Evolutionary conservation across 345 rosid genomes (phyloP), one percentile per base, ranked within the genome.

Genomic region (Barbarea vulgaris): DNA sequence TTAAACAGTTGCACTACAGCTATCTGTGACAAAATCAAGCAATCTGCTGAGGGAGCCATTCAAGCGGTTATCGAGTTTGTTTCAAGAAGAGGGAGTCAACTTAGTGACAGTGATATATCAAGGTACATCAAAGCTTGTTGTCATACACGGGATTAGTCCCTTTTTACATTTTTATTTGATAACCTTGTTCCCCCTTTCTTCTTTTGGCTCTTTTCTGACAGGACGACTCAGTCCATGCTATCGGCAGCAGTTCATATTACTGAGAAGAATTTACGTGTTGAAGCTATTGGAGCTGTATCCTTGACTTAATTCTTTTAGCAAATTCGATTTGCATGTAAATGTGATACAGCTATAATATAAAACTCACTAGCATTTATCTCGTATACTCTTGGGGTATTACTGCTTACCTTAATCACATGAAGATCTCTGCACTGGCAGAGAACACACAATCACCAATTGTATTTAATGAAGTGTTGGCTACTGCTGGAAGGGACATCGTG

Each of bases 241-340:
- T 87, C 92, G 50, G 98, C 98, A 57, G 90, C 85, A 30, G 85
- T 72, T 81, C 95, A 90, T 85, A 91, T 90, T 80, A 84, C 92
- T 46, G 97, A 94, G 70, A 91, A 90, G 82, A 93, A 83, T 81
- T 65, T 94, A 79, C 93, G 97, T 62, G 70, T 90, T 75, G 98
- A 94, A 84, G 88, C 89, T 71, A 88, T 91, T 66, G 95, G 97
- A 76, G 95, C 97, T 76, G 98, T 91, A 94, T 94, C 96, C 61
- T 72, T 74, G 5, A 48, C 33, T 66, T 50, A 53, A 25, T 42
- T 77, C 48, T 48, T 10, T 51, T 67, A 9, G 56, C 31, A 82
- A 53, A 51, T 60, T 67, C 7, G 28, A 10, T 75, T 58, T 67
- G 69, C 63, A 60, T 11, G 12, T 48, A 36, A 27, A 25, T 59